phyloP scores from a whole-genome alignment of 2,329 filamentous ascomycete genomes.

The Alternaria sp. region DNA sequence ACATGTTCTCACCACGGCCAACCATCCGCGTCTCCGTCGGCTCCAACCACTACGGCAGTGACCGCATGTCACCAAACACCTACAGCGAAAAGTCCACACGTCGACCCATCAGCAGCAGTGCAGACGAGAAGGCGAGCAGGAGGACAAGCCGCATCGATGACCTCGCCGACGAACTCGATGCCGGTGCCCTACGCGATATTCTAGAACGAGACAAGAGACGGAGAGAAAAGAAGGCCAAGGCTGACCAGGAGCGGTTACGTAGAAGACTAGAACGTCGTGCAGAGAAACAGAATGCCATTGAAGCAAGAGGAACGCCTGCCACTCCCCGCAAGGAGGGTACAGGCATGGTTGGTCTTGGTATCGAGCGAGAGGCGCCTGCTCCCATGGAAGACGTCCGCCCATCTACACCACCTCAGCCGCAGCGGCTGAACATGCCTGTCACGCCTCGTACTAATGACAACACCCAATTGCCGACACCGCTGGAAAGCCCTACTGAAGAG shows the following conservation, averaged over 20 bases:
- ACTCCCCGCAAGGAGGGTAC: slow-evolving; percentile 62
- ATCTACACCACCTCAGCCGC: slow-evolving; percentile 47
- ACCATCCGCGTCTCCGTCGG: slow-evolving; percentile 78
- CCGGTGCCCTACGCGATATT: slow-evolving; percentile 83
- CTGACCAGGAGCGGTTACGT: slow-evolving; percentile 73
- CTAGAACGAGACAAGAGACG: slow-evolving; percentile 89
- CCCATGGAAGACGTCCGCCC: slow-evolving; percentile 60
- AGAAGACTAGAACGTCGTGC: slow-evolving; percentile 71
- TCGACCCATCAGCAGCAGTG: slow-evolving; percentile 60
- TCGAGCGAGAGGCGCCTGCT: slow-evolving; percentile 66
- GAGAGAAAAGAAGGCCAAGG: slow-evolving; percentile 75
- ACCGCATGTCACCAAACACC: slow-evolving; percentile 47
- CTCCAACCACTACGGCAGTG: slow-evolving; percentile 63
- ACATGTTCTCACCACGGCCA: slow-evolving; percentile 84
- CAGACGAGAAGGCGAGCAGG: slow-evolving; percentile 58
- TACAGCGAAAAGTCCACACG: slow-evolving; percentile 59
- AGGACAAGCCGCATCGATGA: slow-evolving; percentile 71
- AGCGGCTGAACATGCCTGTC: slow-evolving; percentile 28
- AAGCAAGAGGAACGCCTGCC: slow-evolving; percentile 64
- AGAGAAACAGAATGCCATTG: slow-evolving; percentile 68
- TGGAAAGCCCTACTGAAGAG: slow-evolving; percentile 57
- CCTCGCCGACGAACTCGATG: slow-evolving; percentile 85
- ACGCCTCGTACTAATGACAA: slow-evolving; percentile 32
- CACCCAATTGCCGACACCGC: slow-evolving; percentile 46
- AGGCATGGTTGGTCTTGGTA: slow-evolving; percentile 61